Evolutionary conservation across 2,329 filamentous ascomycete genomes (phyloP).

Genomic region (Aspergillus versicolor): DNA sequence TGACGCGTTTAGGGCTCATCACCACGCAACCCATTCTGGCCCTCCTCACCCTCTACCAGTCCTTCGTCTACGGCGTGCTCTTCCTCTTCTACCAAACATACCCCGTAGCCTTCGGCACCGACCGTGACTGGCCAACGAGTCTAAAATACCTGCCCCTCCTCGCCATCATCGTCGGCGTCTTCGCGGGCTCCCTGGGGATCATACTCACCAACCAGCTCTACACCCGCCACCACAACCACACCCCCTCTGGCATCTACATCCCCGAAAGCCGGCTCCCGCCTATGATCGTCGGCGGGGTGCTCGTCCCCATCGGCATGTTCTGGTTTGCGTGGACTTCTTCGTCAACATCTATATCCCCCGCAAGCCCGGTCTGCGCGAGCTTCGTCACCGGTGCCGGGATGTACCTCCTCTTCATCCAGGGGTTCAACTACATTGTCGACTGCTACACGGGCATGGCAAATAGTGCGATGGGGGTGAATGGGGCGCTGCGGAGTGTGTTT

Average conservation of each 20-base stretch:
- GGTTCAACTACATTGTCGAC: conserved; percentile 1
- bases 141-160: conserved; percentile 72
- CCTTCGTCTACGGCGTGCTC: conserved; percentile 76
- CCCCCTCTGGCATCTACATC: background rate
- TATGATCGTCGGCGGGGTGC: background rate
- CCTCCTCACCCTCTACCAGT: conserved; percentile 49
- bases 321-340: conserved; percentile 10
- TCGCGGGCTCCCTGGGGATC: conserved; percentile 30
- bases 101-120: conserved; percentile 72
- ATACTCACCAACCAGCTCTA: background rate
- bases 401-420: conserved; percentile 2
- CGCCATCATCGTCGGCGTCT: conserved; percentile 59
- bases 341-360: background rate
- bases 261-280: background rate
- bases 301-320: conserved; percentile 2
- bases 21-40: background rate
- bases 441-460: background rate
- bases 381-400: background rate
- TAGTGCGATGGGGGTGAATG: conserved; percentile 6
- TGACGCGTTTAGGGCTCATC: too few relatives aligned
- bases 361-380: background rate
- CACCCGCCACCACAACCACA: background rate
- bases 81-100: conserved; percentile 88
- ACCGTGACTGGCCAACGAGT: conserved; percentile 71
- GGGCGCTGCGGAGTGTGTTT: background rate